Evolutionary conservation across 179 eudicot genomes (phyloP), one percentile per base, ranked within the genome.

Genomic region (Camellia oleifera): DNA sequence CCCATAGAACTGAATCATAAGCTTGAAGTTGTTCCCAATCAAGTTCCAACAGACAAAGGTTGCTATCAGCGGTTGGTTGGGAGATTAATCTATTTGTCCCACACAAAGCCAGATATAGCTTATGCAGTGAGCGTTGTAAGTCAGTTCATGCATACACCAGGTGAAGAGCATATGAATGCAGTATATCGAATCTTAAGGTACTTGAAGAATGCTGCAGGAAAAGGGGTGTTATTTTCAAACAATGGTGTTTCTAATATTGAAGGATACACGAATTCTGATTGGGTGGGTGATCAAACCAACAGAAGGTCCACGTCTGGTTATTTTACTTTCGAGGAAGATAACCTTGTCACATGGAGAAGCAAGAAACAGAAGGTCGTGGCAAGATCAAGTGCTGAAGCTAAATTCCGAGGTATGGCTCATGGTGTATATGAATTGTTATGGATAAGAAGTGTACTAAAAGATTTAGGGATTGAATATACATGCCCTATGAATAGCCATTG

Each of bases 361-460:
- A 76, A 76, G 57, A 76, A 77, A 48, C 72, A 77, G 44, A 50
- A 77, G 60, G 79, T 77, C 2, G 79, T 66, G 4, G 79, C 79
- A 12, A 48, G 61, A 62, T 77, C 79, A 9, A 64, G 62, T 50
- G 62, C 72, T 1, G 61, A 77, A 23, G 79, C 79, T 0, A 15
- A 77, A 63, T 65, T 4, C 45, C 9, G 72, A 8, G 72, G 72
- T 3, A 77, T 77, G 79, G 72, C 60, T 45, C 60, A 77, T 48
- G 72, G 72, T 0, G 42, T 77, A 14, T 67, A 74, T 7, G 74
- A 67, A 66, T 40, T 77, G 12, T 23, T 77, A 20, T 77, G 79
- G 79, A 65, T 77, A 6, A 77, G 11, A 54, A 17, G 40, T n/a
- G 5, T 77, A 15, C 4, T 77, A 10, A 60, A 66, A 63, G 79